Evolutionary conservation across 1,284 basidiomycete species (phyloP), one percentile per base, ranked within the genome.

Genomic region (Ustilago nuda): DNA sequence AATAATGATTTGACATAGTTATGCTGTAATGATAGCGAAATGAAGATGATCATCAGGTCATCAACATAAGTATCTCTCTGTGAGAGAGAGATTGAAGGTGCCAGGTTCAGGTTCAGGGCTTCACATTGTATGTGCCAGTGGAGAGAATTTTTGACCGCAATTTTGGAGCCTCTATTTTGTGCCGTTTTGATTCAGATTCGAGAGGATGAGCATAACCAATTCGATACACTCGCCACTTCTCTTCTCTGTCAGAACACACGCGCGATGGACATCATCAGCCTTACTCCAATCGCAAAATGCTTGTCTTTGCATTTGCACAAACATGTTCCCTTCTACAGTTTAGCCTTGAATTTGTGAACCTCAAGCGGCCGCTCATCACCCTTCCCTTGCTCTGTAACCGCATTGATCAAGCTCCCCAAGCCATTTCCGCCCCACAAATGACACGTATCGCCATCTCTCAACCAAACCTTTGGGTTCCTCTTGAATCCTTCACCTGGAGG

Each of bases 391-490:
- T 32, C 23, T n/a, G 61, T 63, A 1, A 76, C 70, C 3, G 56
- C 30, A 33, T 76, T 76, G 60, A 76, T 66, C 43, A 76, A 45
- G 30, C 61, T 72, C 0, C 69, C 74, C 33, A 76, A 36, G 4
- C 74, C 74, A 33, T 41, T 39, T 7, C 56, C 51, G 8, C 69
- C 73, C 65, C 66, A 72, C 15, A 76, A 36, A 27, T 72, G 56
- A 72, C 93, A 89, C 46, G 89, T 89, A 77, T 95, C 94, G 0
- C 93, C 93, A 72, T 93, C 86, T 85, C 91, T 91, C 36, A 95
- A 88, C 83, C 90, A 92, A 11, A 92, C 64, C 1, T 91, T 89
- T 0, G 92, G 92, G 52, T 90, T 90, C 81, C 89, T 89, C 46
- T 91, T 91, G 76, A 92, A 93, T 0, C 93, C 93, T 36, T 94